Base-by-base conservation (phyloP, 768 basidiomycete genomes). In the Suillus cothurnatus region DNA sequence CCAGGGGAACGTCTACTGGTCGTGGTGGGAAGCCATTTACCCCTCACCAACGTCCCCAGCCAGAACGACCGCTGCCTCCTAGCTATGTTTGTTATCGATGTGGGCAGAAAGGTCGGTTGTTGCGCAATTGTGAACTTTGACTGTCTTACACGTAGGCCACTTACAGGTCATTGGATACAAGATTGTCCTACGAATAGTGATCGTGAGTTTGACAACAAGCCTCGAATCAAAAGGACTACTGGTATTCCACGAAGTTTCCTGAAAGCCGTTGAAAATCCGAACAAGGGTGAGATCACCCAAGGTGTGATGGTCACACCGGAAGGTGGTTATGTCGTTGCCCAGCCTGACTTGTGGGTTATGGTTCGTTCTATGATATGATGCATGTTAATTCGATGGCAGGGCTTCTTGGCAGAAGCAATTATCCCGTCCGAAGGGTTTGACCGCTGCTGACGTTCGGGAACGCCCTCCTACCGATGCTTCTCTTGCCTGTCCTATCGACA, bases 41-140 rank as follows among this genome's bases (percentile, higher is more conserved):
- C 38, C 36, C 88, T 63, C 81, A 80, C 69, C 79, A 83, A 70
- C 79, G 83, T 70, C 83, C 85, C 72, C 80, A 86, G 71, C 80
- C 84, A 75, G 91, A 94, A 61, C 85, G 89, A 65, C 93, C 95
- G 38, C 80, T 97, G 14, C 97, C 97, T 32, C 86, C 92, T 1
- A 97, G 95, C 65, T 99, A 99, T 79, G 96, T 99, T 4, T 99
- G 97, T 75, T 99, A 99, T 76, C 91, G 97, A 43, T 99, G 97
- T 79, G 95, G 96, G 55, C 93, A 97, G 79, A 97, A 97, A 88
- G 97, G 96, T 92, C 75, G 61, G 82, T 68, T 61, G 47, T 45
- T 57, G 56, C 5, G 17, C 17, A 14, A 38, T 43, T 19, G 23
- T 14, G 28, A 28, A 6, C 11, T 36, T 62, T 34, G 41, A 34